A percentile compares a stretch with the other conserved stretches of the same genome.
phyloP scores from a whole-genome alignment of 495 filamentous ascomycete species.

The Penicillium diatomitis region DNA sequence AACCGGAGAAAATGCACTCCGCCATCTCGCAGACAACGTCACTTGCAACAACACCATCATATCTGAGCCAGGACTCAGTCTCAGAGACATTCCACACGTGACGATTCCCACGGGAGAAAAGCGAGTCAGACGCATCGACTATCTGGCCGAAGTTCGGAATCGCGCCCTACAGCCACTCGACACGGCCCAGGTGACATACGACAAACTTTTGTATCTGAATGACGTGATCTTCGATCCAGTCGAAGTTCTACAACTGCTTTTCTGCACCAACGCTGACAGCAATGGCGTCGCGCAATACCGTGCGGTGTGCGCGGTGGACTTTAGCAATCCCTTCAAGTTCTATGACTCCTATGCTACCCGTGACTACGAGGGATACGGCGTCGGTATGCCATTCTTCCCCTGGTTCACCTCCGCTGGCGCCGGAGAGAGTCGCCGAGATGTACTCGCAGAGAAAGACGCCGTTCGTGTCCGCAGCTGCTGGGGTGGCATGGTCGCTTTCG shows the following conservation, averaged over 20 bases:
- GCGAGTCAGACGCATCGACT: conserved; percentile 62
- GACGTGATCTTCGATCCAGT: conserved; percentile 64
- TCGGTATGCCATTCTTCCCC: conserved; percentile 65
- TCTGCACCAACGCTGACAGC: conserved; percentile 59
- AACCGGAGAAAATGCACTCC: conserved; percentile 35
- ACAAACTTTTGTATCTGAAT: conserved; percentile 68
- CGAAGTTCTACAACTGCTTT: conserved; percentile 62
- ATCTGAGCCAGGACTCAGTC: conserved; percentile 42
- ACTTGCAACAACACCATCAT: conserved; percentile 47
- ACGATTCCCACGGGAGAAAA: conserved; percentile 51
- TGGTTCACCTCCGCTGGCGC: conserved; percentile 57
- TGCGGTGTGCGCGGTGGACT: conserved; percentile 77
- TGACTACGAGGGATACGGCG: conserved; percentile 60
- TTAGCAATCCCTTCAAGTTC: conserved; percentile 65
- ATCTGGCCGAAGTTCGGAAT: conserved; percentile 70
- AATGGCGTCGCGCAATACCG: conserved; percentile 53
- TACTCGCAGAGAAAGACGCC: conserved; percentile 52
- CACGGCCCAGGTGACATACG: conserved; percentile 32
- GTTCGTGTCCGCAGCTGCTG: conserved; percentile 72
- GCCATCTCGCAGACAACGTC: conserved; percentile 30
- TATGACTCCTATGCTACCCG: conserved; percentile 78
- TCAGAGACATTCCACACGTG: conserved; percentile 44
- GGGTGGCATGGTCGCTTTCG: conserved; percentile 75
- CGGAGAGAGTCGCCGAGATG: conserved; percentile 48
- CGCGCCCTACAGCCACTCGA: conserved; percentile 55